These are phyloP conservation scores for Lasiodiplodia sp. DNA, from an alignment of 2,329 filamentous ascomycete genomes.

Conservation along the genomic window DNA sequence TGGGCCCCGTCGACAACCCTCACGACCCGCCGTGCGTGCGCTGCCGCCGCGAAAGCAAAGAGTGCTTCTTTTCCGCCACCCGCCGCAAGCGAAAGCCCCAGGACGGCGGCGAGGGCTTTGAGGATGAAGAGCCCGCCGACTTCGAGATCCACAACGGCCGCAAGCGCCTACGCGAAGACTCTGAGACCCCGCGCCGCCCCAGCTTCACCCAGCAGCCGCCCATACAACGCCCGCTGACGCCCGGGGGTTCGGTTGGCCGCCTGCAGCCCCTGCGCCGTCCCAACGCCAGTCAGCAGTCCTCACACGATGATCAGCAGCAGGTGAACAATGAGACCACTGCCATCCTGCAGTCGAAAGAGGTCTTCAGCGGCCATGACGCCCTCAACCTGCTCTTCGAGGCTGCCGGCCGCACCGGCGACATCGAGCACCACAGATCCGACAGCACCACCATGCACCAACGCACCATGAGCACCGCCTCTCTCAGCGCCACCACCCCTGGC, in stretches of 20 bases:
- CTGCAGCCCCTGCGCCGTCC: slow-evolving; percentile 72
- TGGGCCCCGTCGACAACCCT: slow-evolving; percentile 85
- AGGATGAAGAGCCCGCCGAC: slow-evolving; percentile 58
- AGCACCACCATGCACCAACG: slow-evolving; percentile 52
- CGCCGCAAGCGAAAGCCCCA: slow-evolving; percentile 83
- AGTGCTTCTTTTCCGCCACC: slow-evolving; percentile 96
- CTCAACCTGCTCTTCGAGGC: slow-evolving; percentile 91
- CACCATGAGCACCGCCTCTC: slow-evolving; percentile 31
- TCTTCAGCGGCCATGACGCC: slow-evolving; percentile 92
- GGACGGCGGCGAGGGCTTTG: slow-evolving; percentile 55
- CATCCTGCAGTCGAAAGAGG: slow-evolving; percentile 67
- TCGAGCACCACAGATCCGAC: slow-evolving; percentile 55
- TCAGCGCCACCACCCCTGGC: slow-evolving; percentile 43
- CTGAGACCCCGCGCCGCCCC: slow-evolving; percentile 48
- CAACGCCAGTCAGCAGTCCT: slow-evolving; percentile 43
- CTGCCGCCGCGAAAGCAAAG: slow-evolving; percentile 92
- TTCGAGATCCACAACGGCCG: slow-evolving; percentile 77
- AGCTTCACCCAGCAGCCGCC: slow-evolving; percentile 15
- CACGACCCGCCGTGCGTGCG: slow-evolving; percentile 92
- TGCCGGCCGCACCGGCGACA: slow-evolving; percentile 61
- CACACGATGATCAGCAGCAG: slow-evolving; percentile 62
- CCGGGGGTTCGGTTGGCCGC: slow-evolving; percentile 71
- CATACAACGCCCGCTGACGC: slow-evolving; percentile 64
- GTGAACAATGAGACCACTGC: slow-evolving; percentile 67
- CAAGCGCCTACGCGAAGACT: slow-evolving; percentile 66